Evolutionary conservation across 805 yeast genomes (phyloP), one percentile per base, ranked within the genome.

Genomic region (Komagataella populi): DNA sequence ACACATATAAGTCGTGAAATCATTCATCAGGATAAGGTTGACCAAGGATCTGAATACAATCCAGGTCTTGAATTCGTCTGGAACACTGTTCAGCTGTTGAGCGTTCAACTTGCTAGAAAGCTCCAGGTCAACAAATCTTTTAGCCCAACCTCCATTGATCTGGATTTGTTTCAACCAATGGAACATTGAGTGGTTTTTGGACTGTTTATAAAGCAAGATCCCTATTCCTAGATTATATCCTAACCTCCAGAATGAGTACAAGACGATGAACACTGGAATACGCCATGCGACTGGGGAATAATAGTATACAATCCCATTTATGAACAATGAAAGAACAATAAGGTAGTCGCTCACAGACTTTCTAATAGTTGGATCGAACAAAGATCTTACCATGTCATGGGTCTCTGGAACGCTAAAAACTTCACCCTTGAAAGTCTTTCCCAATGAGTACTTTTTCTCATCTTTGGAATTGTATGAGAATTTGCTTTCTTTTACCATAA

Each of bases 221-320:
- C 95, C 96, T 55, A 87, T 83, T n/a, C 95, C 95, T 24, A 79
- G 70, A 61, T 87, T 87, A 66, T 87, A 87, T 23, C 80, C 72
- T 46, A 81, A 61, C 59, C 96, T 74, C 91, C 95, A 87, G 61
- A 83, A 78, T 8, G 81, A 62, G 59, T 85, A 87, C 50, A 83
- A 70, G 3, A 64, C 67, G 17, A 83, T 64, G 58, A 82, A 84
- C 1, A 70, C 59, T 12, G 65, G 61, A 23, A 63, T 59, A 20
- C 70, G 57, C 44, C 12, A 50, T 17, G 48, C 70, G 55, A 36
- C 52, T 45, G 22, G 53, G 53, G 60, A 54, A 47, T 52, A 57
- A 49, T 59, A 63, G 53, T 68, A 72, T 6, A 71, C 49, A 36
- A 59, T 55, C 18, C 65, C 57, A 53, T 72, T 70, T 1, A 67